phyloP scores from a whole-genome alignment of 306 rosid species.

The Quercus gilva region DNA sequence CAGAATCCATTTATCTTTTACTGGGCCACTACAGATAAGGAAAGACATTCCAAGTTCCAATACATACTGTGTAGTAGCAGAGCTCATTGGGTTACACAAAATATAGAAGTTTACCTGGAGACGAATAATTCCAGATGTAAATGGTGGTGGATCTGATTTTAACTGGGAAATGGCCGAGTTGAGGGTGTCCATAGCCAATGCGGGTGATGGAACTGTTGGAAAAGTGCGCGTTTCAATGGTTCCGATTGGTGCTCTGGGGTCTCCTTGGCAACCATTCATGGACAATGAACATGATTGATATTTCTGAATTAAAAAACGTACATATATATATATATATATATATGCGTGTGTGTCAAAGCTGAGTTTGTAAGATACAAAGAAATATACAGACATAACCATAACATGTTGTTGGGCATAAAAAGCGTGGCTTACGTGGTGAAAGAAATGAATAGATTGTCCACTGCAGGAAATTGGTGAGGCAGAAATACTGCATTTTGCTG shows the following conservation, averaged over 20 bases:
- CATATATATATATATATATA: not conserved
- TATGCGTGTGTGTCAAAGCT: not conserved
- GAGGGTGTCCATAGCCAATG: slow-evolving; percentile 65
- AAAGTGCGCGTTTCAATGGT: slow-evolving; percentile 58
- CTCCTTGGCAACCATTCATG: slow-evolving; percentile 72
- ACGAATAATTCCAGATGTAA: slow-evolving; percentile 64
- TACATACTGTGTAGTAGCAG: too few species aligned
- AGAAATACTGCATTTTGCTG: slow-evolving; percentile 21
- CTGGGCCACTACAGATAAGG: slow-evolving; percentile 1
- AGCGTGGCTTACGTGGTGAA: slow-evolving; percentile 23
- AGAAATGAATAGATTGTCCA: slow-evolving; percentile 28
- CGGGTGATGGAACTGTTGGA: slow-evolving; percentile 45
- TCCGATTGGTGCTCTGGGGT: slow-evolving; percentile 33
- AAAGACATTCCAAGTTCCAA: not conserved
- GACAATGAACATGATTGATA: slow-evolving; percentile 46
- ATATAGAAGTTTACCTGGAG: slow-evolving; percentile 38
- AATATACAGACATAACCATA: not conserved
- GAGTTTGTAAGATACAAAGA: not conserved
- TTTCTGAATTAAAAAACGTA: slow-evolving; percentile 21
- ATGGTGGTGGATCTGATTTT: slow-evolving; percentile 52
- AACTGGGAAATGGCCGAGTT: slow-evolving; percentile 44
- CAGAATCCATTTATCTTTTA: not conserved
- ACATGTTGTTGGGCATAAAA: too few species aligned
- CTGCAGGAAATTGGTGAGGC: not conserved
- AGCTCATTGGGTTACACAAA: not conserved